These are phyloP conservation scores for Metschnikowia rubicola DNA, from an alignment of 805 yeast genomes.

Conservation along the genomic window DNA sequence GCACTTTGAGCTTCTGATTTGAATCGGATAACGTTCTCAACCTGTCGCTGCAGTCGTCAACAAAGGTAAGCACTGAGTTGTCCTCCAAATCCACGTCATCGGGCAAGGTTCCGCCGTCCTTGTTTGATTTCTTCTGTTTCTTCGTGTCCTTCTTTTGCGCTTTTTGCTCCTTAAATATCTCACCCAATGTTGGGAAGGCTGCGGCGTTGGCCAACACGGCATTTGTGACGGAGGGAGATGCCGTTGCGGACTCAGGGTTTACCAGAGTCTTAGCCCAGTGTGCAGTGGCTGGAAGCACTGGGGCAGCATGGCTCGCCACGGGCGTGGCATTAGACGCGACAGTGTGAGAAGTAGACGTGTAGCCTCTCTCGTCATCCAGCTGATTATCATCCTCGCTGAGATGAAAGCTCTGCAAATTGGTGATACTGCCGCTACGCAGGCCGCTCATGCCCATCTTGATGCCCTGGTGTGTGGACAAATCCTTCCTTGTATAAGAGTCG, in stretches of 20 bases:
- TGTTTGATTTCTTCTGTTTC: constrained; percentile 30
- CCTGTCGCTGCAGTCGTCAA: constrained; percentile 45
- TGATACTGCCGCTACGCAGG: constrained; percentile 15
- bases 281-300: constrained; percentile 60
- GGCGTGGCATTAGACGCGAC: constrained; percentile 9
- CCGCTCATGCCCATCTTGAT: constrained; percentile 52
- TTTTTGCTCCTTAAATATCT: constrained; percentile 38
- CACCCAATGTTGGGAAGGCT: constrained; percentile 60
- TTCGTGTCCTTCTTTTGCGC: constrained; percentile 29
- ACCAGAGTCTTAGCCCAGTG: constrained; percentile 25
- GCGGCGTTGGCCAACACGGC: constrained; percentile 44
- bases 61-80: constrained; percentile 42
- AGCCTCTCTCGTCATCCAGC: constrained; percentile 11
- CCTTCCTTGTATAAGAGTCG: constrained; percentile 90
- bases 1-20: constrained; percentile 38
- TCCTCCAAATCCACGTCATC: constrained; percentile 51
- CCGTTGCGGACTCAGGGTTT: constrained; percentile 24
- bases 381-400: constrained; percentile 12
- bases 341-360: constrained; percentile 1
- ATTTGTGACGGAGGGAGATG: constrained; percentile 37
- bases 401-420: constrained; percentile 12
- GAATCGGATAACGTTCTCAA: constrained; percentile 37
- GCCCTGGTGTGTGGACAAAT: constrained; percentile 72
- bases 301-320: constrained; percentile 17
- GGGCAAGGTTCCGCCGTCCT: constrained; percentile 33